Percentiles rank a stretch among this genome's conserved stretches.
These are phyloP conservation scores for Blastomyces parvus DNA, from an alignment of 2,329 filamentous ascomycete species.

Conservation along the genomic window DNA sequence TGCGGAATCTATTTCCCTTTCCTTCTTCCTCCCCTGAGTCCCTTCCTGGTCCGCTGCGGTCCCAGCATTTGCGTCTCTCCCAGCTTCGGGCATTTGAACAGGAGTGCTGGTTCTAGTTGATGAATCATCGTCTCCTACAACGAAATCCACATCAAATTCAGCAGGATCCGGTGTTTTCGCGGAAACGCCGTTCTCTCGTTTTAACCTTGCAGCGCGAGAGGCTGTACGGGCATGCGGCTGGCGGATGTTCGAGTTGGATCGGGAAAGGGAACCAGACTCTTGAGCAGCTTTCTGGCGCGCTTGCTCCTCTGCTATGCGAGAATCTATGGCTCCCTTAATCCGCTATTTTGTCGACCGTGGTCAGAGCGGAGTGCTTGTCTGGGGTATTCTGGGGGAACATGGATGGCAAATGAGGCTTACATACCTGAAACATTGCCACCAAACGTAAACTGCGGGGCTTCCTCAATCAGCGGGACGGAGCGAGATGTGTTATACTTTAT, in stretches of 20 bases:
- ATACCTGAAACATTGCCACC: constrained; percentile 26
- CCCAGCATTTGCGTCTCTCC: constrained; percentile 22
- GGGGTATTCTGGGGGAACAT: background rate
- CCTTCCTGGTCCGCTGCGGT: constrained; percentile 18
- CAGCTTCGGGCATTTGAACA: constrained; percentile 33
- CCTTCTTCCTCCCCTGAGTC: constrained; percentile 20
- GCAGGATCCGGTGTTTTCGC: constrained; percentile 67
- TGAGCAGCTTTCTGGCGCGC: constrained; percentile 57
- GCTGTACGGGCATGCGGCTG: constrained; percentile 12
- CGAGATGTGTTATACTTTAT: background rate
- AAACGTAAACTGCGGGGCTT: background rate
- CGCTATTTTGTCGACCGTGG: constrained; percentile 43
- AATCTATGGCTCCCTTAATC: constrained; percentile 75
- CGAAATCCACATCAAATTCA: constrained; percentile 78
- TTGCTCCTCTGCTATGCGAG: constrained; percentile 84
- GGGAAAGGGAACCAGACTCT: constrained; percentile 29
- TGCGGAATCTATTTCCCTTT: constrained; percentile 14
- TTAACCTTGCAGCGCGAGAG: constrained; percentile 24
- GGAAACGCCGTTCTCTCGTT: constrained; percentile 29
- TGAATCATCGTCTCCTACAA: constrained; percentile 72
- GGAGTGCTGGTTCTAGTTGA: constrained; percentile 55
- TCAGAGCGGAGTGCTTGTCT: constrained; percentile 4
- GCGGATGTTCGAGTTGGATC: constrained; percentile 35
- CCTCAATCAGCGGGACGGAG: background rate
- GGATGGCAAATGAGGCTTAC: constrained; percentile 13